phyloP scores from a whole-genome alignment of 1,284 basidiomycete species.

The Sanguinoderma infundibulare region DNA sequence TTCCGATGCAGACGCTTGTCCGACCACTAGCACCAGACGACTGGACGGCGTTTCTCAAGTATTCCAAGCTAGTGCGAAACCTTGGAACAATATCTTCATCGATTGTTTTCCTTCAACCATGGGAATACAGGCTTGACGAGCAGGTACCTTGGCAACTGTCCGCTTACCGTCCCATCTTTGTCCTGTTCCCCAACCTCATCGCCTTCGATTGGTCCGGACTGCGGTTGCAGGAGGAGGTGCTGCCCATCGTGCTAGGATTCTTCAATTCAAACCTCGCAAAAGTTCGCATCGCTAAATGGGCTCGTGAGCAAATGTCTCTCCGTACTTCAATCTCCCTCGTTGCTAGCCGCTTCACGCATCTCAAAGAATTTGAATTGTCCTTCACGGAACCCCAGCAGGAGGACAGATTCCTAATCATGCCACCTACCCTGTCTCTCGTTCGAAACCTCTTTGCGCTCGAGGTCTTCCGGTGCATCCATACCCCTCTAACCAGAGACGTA shows the following conservation, averaged over 20 bases:
- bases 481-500: neutral
- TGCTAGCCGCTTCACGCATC: neutral
- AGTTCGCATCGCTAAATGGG: neutral
- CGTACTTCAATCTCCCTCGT: neutral
- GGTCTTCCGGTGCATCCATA: neutral
- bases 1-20: neutral
- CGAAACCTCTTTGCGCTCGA: neutral
- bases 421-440: neutral
- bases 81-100: neutral
- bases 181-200: neutral
- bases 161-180: neutral
- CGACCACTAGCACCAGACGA: neutral
- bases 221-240: neutral
- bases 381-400: too few relatives aligned
- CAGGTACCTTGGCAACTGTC: neutral
- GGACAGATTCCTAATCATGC: neutral
- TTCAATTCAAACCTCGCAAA: neutral
- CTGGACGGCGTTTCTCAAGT: neutral
- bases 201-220: neutral
- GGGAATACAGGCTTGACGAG: neutral
- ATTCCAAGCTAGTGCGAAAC: neutral
- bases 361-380: neutral
- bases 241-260: neutral
- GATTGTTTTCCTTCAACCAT: neutral
- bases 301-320: neutral